Evolutionary conservation across 2,329 filamentous ascomycete species (phyloP), one percentile per base, ranked within the genome.

Genomic region (Uncinocarpus reesii): DNA sequence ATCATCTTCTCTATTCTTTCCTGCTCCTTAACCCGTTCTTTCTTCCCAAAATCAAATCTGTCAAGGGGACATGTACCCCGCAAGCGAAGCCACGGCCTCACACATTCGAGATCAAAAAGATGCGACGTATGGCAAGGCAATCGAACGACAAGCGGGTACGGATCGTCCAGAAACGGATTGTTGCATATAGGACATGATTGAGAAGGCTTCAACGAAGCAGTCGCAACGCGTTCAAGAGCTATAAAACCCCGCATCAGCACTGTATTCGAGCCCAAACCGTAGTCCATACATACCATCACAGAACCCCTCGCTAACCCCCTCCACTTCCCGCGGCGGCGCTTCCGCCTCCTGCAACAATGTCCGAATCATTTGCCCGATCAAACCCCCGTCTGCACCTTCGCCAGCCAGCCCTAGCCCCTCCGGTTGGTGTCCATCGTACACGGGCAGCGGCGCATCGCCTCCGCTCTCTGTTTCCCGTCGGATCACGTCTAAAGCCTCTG

Each of bases 21-120:
- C 68, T 57, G 76, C 65, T 55, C 68, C 64, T 61, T 73, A 59
- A 67, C 75, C 62, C 64, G 67, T 53, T 71, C 63, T 64, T 75
- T 71, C 65, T 79, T 78, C 15, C 76, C 65, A 50, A 82, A 67
- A 59, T 76, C 73, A 58, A 73, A 71, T 43, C 79, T 70, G 59
- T 81, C 78, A 41, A 82, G 66, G 15, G 79, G 79, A 63, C 79
- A 83, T 16, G 78, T 81, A 7, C 77, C 75, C 53, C 80, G 76
- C 48, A 82, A 66, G 54, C 80, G 74, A 53, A 83, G 62, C 79
- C 79, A 83, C 0, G 79, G 79, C 50, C 72, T 65, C 52, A 83
- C 77, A 61, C 79, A 83, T 56, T 82, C 79, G 21, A 82, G 61
- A 63, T 83, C 79, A 62, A 81, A 82, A 16, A 77, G 57, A 60